Evolutionary conservation across 345 rosid species (phyloP), one percentile per base, ranked within the genome.

Genomic region (Salix viminalis): DNA sequence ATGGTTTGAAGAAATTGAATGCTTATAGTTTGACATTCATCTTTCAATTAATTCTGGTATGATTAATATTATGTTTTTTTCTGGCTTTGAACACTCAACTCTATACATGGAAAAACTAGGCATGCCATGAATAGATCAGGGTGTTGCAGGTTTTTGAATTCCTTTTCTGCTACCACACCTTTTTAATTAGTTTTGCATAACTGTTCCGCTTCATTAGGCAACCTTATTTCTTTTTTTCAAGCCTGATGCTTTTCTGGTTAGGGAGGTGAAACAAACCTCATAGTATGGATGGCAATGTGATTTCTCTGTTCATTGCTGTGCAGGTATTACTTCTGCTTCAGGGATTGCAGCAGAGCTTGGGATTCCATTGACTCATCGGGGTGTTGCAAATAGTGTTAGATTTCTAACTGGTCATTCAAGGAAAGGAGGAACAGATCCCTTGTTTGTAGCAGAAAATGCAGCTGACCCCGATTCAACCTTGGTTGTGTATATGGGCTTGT

Each of bases 301-400:
- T 75, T 50, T 21, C 18, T 67, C 24, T 75, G 52, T 46, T 75
- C 19, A 32, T 79, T 78, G 73, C 66, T 77, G 69, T 86, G 76
- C 86, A 91, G 98, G 98, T 71, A 96, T 96, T 23, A 96, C 99
- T 39, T 98, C 99, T 0, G 99, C 98, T 30, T 96, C 99, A 1
- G 99, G 98, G 69, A 96, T 96, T 77, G 89, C 97, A 61, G 98
- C 99, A 37, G 99, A 93, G 84, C 82, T 93, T 24, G 98, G 99
- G 65, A 87, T 96, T 80, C 99, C 99, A 21, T 86, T 96, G 79
- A 96, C 99, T 28, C 99, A 96, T 76, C 81, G 98, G 15, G 98
- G 98, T 54, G 86, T 93, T 67, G 92, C 99, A 34, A 94, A 82
- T 32, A 92, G 97, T 75, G 98, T 96, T 39, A 90, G 97, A 41